These are phyloP conservation scores for Apophysomyces variabilis DNA, from an alignment of 371 early-diverging fungal species.

Conservation along the genomic window DNA sequence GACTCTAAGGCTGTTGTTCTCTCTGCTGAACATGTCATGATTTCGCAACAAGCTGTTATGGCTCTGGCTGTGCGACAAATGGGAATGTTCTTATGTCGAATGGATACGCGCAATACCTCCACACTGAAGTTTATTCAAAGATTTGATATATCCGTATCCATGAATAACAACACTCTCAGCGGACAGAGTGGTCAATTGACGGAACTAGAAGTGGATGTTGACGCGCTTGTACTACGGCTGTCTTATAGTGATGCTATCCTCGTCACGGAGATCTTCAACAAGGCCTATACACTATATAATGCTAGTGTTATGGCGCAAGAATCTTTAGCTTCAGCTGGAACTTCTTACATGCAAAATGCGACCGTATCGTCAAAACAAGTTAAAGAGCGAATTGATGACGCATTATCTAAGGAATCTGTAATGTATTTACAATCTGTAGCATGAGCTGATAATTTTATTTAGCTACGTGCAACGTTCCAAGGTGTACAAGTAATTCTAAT, in stretches of 20 bases:
- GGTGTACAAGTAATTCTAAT: constrained; percentile 87
- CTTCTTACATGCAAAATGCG: background rate
- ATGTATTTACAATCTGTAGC: too few species aligned
- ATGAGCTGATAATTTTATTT: background rate
- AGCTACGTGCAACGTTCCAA: constrained; percentile 66
- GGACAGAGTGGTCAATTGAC: constrained; percentile 27
- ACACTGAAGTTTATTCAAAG: constrained; percentile 87
- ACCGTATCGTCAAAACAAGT: background rate
- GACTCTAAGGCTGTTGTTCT: constrained; percentile 91
- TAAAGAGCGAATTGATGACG: constrained; percentile 16
- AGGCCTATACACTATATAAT: constrained; percentile 65
- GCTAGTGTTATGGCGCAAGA: constrained; percentile 11
- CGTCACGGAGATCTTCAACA: constrained; percentile 83
- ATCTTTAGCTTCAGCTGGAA: background rate
- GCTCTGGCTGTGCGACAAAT: constrained; percentile 79
- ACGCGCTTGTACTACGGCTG: constrained; percentile 70
- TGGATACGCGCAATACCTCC: constrained; percentile 83
- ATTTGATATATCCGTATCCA: constrained; percentile 79
- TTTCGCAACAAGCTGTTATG: constrained; percentile 78
- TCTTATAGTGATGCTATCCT: constrained; percentile 87
- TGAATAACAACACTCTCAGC: constrained; percentile 61
- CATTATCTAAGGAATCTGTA: constrained; percentile 28
- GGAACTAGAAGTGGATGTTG: constrained; percentile 62
- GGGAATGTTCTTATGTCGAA: constrained; percentile 91
- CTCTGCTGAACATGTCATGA: constrained; percentile 75